Evolutionary conservation across 2,329 filamentous ascomycete genomes (phyloP), one percentile per base, ranked within the genome.

Genomic region (Aspergillus persii): DNA sequence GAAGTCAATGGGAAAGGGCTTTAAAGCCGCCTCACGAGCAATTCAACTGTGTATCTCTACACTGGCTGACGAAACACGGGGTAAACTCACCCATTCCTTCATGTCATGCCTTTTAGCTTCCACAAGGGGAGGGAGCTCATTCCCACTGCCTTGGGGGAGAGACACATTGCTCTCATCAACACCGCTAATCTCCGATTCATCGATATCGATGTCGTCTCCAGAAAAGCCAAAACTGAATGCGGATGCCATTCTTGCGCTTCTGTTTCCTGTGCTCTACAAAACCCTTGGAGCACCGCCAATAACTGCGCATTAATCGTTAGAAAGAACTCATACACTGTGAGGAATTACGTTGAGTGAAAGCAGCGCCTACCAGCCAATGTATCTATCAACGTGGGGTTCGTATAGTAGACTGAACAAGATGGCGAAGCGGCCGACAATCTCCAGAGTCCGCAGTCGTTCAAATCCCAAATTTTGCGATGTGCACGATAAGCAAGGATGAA

Each of bases 161-260:
- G 56, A 46, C 1, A 58, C 56, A 56, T 63, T 41, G 12, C 36
- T 15, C 12, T 41, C 36, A 30, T 39, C 57, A 31, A 63, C 61
- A 31, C 63, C 66, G 54, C 63, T 68, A 46, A 66, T 50, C 29
- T 72, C 71, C 58, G 63, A 68, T 29, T 74, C 72, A 56, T 81
- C 80, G 29, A 77, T 73, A 54, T 84, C 83, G 71, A 84, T 85
- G 65, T 86, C 84, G 60, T 86, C 83, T 23, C 82, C 83, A 0
- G 80, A 79, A 66, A 87, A 87, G 18, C 82, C 82, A 62, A 87
- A 87, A 58, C 80, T 81, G 69, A 87, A 86, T 18, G 65, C 51
- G 11, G 67, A 75, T 5, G 71, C 63, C 70, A 74, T 74, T 41
- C 23, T 27, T 23, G 5, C 36, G 15, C 12, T 1, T 6, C 15